Evolutionary conservation across 2,329 filamentous ascomycete genomes (phyloP).

Genomic region (Aspergillus unguis): DNA sequence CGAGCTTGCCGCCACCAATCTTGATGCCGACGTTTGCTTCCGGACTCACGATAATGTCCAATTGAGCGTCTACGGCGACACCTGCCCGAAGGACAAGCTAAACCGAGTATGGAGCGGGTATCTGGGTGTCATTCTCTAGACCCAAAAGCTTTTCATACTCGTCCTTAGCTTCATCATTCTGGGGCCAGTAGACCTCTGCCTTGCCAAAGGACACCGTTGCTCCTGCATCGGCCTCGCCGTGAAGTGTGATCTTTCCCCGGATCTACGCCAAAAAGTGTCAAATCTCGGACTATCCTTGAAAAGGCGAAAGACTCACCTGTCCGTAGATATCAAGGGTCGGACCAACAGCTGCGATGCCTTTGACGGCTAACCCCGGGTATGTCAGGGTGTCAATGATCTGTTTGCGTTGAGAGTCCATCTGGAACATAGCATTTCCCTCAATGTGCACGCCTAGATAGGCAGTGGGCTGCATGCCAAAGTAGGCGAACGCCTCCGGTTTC

Average conservation of each 20-base stretch:
- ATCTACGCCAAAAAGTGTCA: slow-evolving; percentile 14
- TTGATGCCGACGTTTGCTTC: slow-evolving; percentile 22
- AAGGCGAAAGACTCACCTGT: neutral
- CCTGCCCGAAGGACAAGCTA: slow-evolving; percentile 17
- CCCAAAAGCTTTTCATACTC: neutral
- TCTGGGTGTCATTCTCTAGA: neutral
- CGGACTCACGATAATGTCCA: slow-evolving; percentile 17
- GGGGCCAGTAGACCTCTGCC: slow-evolving; percentile 20
- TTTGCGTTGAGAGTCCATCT: no score
- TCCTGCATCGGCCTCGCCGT: slow-evolving; percentile 17
- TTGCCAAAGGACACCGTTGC: slow-evolving; percentile 15
- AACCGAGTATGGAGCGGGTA: slow-evolving; percentile 1
- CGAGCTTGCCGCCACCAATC: slow-evolving; percentile 10
- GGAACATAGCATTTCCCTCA: slow-evolving; percentile 18
- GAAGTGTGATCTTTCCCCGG: slow-evolving; percentile 12
- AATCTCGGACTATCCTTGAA: neutral
- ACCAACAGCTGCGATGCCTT: slow-evolving; percentile 14
- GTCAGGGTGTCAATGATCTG: slow-evolving; percentile 22
- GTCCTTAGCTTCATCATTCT: slow-evolving; percentile 14
- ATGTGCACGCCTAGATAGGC: slow-evolving; percentile 14
- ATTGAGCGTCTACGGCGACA: slow-evolving; percentile 14
- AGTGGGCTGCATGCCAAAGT: slow-evolving; percentile 12
- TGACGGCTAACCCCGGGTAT: slow-evolving; percentile 26
- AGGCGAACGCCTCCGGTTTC: slow-evolving; percentile 13
- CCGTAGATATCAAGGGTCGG: slow-evolving; percentile 22